phyloP scores from a whole-genome alignment of 2,329 filamentous ascomycete species.

The Tolypocladium sp. region DNA sequence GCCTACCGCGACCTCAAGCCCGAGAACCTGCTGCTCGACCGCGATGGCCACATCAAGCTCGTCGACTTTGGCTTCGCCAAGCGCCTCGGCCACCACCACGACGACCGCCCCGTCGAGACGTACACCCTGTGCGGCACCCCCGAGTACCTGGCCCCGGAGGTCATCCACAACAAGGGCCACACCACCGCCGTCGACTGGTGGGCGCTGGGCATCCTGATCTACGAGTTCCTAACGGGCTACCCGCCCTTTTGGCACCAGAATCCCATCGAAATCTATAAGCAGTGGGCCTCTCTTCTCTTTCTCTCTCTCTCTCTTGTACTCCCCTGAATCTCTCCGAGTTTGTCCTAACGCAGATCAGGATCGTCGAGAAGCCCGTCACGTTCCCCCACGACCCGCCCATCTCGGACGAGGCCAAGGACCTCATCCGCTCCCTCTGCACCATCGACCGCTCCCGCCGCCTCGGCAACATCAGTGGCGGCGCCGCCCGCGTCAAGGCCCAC shows the following conservation, averaged over 20 bases:
- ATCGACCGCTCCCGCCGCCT: slow-evolving; percentile 70
- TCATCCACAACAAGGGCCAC: slow-evolving; percentile 74
- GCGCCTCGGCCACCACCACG: slow-evolving; percentile 51
- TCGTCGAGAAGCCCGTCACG: slow-evolving; percentile 67
- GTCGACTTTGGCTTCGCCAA: slow-evolving; percentile 85
- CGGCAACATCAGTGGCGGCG: slow-evolving; percentile 70
- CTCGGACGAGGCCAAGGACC: slow-evolving; percentile 60
- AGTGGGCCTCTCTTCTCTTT: slow-evolving; percentile 33
- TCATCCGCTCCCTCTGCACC: slow-evolving; percentile 69
- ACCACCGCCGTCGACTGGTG: slow-evolving; percentile 78
- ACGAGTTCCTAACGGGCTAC: slow-evolving; percentile 77
- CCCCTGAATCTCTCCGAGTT: too few relatives aligned
- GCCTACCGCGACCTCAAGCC: slow-evolving; percentile 78
- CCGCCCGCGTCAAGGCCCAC: slow-evolving; percentile 62
- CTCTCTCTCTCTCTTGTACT: not conserved
- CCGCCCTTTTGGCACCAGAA: slow-evolving; percentile 84
- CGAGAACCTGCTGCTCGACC: slow-evolving; percentile 72
- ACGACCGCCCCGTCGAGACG: slow-evolving; percentile 52
- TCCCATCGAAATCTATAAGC: slow-evolving; percentile 79
- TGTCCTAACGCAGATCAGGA: slow-evolving; percentile 35
- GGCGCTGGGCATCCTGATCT: slow-evolving; percentile 76
- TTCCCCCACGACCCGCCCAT: slow-evolving; percentile 62
- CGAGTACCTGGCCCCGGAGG: slow-evolving; percentile 76
- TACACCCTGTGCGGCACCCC: slow-evolving; percentile 79
- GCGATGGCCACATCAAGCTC: slow-evolving; percentile 69